Base-by-base conservation (phyloP, 2,329 filamentous ascomycete genomes). In the Penicillium sumatraense region DNA sequence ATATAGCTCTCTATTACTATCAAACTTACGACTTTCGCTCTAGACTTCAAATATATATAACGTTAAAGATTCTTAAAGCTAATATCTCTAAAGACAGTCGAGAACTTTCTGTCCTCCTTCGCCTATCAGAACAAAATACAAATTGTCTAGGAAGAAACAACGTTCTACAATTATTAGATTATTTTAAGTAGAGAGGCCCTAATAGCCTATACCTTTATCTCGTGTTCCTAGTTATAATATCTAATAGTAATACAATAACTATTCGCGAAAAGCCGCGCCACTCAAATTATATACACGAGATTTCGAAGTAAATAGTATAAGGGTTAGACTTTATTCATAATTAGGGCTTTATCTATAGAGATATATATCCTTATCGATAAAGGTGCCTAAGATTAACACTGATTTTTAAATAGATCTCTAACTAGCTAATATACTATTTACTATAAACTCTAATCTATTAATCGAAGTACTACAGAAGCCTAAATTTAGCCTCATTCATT, bases 61-160 rank as follows among this genome's bases (percentile, higher is more conserved):
- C 58, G 8, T 51, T 68, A 41, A 68, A 67, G 38, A 63, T 68
- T 38, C 55, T 68, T 10, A 67, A 67, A 54, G 63, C 66, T 20
- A 50, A 61, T 47, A 45, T 41, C 18, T 68, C 62, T 18, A 54
- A 47, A 31, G 46, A 56, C 3, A 66, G 58, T 31, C 42, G 35
- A 41, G 66, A 70, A 33, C 59, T 61, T 55, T 44, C 55, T 41
- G 54, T 64, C 8, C 59, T 64, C 9, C 56, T 61, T 44, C 27
- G 49, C 8, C 23, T 64, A 31, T 58, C 60, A 16, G 47, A 23
- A 46, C 4, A 38, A 3, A 29, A 46, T 38, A 2, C 45, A n/a
- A n/a, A 59, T 10, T 61, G 67, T 51, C 51, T 58, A 11, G 66
- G 64, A 11, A 57, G 55, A 50, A 31, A 10, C 0, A 56, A 68